A percentile compares a stretch with the other conserved stretches of the same genome.
phyloP scores from a whole-genome alignment of 441 rosid genomes.

The Raphanus hybrid region DNA sequence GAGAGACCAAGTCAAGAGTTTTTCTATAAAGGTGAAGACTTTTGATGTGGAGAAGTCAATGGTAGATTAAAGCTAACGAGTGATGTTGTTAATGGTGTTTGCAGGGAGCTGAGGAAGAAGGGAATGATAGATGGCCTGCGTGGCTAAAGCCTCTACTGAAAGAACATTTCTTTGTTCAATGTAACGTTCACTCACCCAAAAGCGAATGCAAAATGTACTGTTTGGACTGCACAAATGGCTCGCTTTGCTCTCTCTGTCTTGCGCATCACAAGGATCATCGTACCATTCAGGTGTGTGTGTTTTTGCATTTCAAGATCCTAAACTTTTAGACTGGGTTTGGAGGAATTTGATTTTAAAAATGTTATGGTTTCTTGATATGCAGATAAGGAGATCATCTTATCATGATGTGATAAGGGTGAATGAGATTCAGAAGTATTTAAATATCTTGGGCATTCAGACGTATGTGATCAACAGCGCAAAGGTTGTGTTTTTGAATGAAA shows the following conservation, averaged over 20 bases:
- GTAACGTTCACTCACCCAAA: conserved; percentile 79
- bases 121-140: conserved; percentile 65
- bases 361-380: conserved; percentile 3
- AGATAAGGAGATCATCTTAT: conserved; percentile 94
- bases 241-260: conserved; percentile 78
- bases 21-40: conserved; percentile 5
- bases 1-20: neutral
- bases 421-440: conserved; percentile 79
- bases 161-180: conserved; percentile 78
- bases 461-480: conserved; percentile 92
- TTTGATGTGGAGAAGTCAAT: conserved; percentile 27
- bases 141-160: conserved; percentile 77
- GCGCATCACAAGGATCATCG: conserved; percentile 71
- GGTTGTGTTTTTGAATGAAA: conserved; percentile 84
- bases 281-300: conserved; percentile 71
- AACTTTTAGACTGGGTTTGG: neutral
- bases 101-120: conserved; percentile 68
- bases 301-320: neutral
- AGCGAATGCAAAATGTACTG: conserved; percentile 93
- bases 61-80: conserved; percentile 10
- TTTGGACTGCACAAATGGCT: conserved; percentile 73
- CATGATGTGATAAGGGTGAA: conserved; percentile 91
- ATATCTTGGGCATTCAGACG: conserved; percentile 80
- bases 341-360: neutral
- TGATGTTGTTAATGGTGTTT: conserved; percentile 20